These are phyloP conservation scores for Metarhizium guizhouense DNA, from an alignment of 2,329 filamentous ascomycete species.

Conservation along the genomic window DNA sequence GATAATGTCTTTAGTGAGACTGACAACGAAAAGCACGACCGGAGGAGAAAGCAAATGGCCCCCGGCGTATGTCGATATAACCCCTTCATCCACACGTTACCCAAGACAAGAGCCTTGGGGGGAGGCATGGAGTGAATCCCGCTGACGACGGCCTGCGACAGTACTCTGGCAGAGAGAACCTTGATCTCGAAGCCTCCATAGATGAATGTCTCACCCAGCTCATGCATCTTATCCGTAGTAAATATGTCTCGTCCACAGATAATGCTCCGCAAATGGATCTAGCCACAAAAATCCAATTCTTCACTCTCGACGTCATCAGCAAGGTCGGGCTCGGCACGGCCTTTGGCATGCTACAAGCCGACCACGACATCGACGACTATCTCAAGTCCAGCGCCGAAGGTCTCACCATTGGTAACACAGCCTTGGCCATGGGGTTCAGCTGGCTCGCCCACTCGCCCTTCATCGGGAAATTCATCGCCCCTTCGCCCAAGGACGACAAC, in stretches of 20 bases:
- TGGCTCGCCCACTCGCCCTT: constrained; percentile 20
- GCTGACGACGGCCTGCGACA: constrained; percentile 10
- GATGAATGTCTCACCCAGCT: constrained; percentile 37
- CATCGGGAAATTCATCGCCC: constrained; percentile 18
- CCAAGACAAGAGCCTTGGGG: background rate
- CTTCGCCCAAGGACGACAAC: constrained; percentile 17
- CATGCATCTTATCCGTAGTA: constrained; percentile 31
- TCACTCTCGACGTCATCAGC: constrained; percentile 46
- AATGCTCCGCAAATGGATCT: constrained; percentile 32
- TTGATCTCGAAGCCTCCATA: constrained; percentile 37
- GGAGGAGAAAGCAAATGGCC: constrained; percentile 38
- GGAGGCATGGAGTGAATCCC: background rate
- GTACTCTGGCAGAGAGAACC: constrained; percentile 49
- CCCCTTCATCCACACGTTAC: background rate
- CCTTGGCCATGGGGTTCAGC: constrained; percentile 18
- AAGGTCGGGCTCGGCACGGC: constrained; percentile 38
- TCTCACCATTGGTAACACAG: constrained; percentile 16
- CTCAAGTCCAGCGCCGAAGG: constrained; percentile 26
- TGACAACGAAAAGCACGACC: constrained; percentile 37
- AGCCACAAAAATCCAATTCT: constrained; percentile 36
- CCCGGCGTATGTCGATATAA: constrained; percentile 30
- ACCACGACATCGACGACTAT: constrained; percentile 35
- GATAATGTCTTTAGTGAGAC: constrained; percentile 46
- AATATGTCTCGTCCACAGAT: constrained; percentile 29
- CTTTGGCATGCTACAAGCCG: constrained; percentile 37